A percentile compares a stretch with the other conserved stretches of the same genome.
Conservation (phyloP, 1,284 basidiomycete genomes). For the Ustilago trichophora region DNA sequence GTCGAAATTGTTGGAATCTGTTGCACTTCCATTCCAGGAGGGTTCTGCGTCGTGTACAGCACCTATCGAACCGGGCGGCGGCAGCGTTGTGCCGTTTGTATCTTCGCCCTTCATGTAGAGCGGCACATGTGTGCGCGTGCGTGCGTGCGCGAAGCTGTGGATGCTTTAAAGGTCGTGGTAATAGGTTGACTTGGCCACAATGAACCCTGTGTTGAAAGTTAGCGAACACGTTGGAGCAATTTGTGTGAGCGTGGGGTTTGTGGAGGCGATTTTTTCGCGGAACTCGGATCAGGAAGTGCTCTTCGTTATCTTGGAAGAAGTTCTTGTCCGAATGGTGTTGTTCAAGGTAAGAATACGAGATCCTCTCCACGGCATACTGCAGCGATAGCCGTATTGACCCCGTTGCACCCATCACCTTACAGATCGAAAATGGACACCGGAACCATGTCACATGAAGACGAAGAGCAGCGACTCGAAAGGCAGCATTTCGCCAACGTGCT, state of each 20-base stretch:
- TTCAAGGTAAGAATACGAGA: too few relatives aligned
- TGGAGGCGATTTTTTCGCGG: slow-evolving; percentile 18
- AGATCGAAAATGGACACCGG: too few relatives aligned
- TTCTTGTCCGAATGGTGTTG: not conserved
- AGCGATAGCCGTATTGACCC: too few relatives aligned
- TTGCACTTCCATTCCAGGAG: not conserved
- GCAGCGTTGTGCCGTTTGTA: slow-evolving; percentile 2
- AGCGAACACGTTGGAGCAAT: slow-evolving; percentile 3
- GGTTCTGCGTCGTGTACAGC: not conserved
- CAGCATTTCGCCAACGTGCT: slow-evolving; percentile 60
- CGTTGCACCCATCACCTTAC: too few relatives aligned
- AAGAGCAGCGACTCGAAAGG: slow-evolving; percentile 45
- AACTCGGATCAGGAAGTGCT: slow-evolving; percentile 8
- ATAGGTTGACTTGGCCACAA: too few relatives aligned
- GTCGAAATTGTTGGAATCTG: not conserved
- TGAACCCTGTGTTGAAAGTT: too few relatives aligned
- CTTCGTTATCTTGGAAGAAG: slow-evolving; percentile 10
- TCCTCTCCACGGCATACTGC: too few relatives aligned
- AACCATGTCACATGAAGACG: slow-evolving; percentile 12
- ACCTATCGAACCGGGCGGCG: not conserved
- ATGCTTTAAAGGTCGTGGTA: too few relatives aligned
- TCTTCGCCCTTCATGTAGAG: slow-evolving; percentile 18
- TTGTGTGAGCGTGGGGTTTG: too few relatives aligned
- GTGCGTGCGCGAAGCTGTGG: not conserved
- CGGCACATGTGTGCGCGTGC: slow-evolving; percentile 15